phyloP scores from a whole-genome alignment of 495 filamentous ascomycete genomes.

The Aspergillus olivimuriae region DNA sequence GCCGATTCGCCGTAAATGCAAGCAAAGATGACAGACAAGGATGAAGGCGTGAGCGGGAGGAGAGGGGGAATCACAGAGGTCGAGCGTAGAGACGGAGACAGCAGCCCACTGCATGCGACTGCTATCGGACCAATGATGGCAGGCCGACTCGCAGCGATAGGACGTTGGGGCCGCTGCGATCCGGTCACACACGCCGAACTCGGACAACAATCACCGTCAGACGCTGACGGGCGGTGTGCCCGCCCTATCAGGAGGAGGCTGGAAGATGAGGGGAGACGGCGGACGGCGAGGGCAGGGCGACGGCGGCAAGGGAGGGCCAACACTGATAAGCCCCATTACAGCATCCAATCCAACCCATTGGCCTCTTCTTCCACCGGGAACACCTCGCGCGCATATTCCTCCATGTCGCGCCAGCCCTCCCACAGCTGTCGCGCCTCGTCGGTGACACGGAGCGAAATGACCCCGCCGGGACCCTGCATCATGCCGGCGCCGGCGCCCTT shows the following conservation, averaged over 20 bases:
- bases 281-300: neutral
- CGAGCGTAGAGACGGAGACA: too few relatives aligned
- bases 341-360: conserved; percentile 91
- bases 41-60: neutral
- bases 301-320: conserved; percentile 8
- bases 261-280: neutral
- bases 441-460: conserved; percentile 51
- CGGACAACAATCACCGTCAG: too few relatives aligned
- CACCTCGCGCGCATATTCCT: conserved; percentile 93
- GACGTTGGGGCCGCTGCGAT: too few relatives aligned
- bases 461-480: conserved; percentile 51
- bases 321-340: conserved; percentile 25
- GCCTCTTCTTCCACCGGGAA: conserved; percentile 91
- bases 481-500: conserved; percentile 55
- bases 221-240: too few relatives aligned
- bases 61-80: neutral
- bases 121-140: too few relatives aligned
- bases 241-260: too few relatives aligned
- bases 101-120: too few relatives aligned
- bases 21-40: conserved; percentile 5
- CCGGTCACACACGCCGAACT: too few relatives aligned
- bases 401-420: conserved; percentile 85
- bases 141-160: too few relatives aligned
- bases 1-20: conserved; percentile 10
- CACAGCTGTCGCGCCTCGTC: conserved; percentile 71